A percentile compares a stretch with the other conserved stretches of the same genome.
phyloP scores from a whole-genome alignment of 202 grass and related monocot genomes.

The Zizania palustris region DNA sequence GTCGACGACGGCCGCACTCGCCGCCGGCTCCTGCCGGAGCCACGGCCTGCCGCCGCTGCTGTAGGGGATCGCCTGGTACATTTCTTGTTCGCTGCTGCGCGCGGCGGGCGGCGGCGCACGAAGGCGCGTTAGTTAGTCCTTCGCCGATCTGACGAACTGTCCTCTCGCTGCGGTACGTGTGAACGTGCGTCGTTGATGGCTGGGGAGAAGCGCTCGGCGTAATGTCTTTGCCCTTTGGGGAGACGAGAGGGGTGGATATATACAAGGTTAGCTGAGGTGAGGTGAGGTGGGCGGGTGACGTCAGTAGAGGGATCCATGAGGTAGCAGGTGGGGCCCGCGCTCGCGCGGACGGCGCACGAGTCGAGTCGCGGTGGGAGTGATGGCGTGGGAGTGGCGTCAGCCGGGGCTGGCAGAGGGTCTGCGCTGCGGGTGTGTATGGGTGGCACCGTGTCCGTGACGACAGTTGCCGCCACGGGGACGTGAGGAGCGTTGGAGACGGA shows the following conservation, averaged over 20 bases:
- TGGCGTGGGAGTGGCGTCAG: conserved; percentile 51
- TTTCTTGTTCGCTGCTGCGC: conserved; percentile 20
- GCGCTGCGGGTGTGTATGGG: neutral
- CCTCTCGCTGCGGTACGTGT: conserved; percentile 17
- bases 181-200: neutral
- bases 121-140: too few species aligned
- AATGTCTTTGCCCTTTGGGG: conserved; percentile 16
- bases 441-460: conserved; percentile 42
- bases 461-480: conserved; percentile 39
- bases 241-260: conserved; percentile 33
- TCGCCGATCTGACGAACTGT: too few species aligned
- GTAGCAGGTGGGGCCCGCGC: conserved; percentile 10
- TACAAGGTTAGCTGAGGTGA: neutral
- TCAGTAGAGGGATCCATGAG: neutral
- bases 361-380: neutral
- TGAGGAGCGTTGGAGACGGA: conserved; percentile 20
- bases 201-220: neutral
- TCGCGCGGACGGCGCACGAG: conserved; percentile 45
- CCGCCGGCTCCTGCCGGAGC: conserved; percentile 39
- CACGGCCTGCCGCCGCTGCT: conserved; percentile 56
- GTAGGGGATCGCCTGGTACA: conserved; percentile 82
- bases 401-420: conserved; percentile 15
- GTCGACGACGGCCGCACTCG: neutral
- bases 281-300: conserved; percentile 47
- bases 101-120: too few species aligned